These are phyloP conservation scores for Picea engelmannii DNA, from an alignment of 83 land plant species.

Conservation along the genomic window DNA sequence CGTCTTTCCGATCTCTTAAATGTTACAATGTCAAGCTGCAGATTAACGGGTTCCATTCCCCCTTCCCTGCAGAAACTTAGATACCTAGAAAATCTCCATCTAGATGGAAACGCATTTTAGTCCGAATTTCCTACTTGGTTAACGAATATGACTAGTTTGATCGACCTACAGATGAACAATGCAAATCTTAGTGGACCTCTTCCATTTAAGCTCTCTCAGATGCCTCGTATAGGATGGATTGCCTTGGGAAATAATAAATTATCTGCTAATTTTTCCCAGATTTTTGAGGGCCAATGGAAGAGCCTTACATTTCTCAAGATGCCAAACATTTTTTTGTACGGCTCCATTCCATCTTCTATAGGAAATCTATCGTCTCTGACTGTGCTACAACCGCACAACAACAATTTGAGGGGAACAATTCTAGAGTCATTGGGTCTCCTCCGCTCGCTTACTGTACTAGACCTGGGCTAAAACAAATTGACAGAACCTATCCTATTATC, in stretches of 20 bases:
- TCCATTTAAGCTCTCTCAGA: not conserved
- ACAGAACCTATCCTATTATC: conserved; percentile 54
- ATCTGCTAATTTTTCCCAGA: not conserved
- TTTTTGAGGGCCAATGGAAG: not conserved
- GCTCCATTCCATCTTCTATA: conserved; percentile 46
- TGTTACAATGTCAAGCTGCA: not conserved
- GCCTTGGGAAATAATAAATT: no score
- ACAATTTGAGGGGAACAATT: conserved; percentile 53
- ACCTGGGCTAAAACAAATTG: conserved; percentile 60
- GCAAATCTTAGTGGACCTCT: not conserved
- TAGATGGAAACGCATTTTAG: not conserved
- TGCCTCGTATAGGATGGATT: not conserved
- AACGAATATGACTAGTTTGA: not conserved
- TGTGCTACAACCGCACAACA: conserved; percentile 57
- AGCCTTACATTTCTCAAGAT: not conserved
- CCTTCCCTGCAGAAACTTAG: not conserved
- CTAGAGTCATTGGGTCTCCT: no score
- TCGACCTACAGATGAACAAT: not conserved
- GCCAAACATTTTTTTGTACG: conserved; percentile 37
- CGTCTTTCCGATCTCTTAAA: not conserved
- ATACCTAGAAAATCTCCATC: not conserved
- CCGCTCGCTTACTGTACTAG: conserved; percentile 41
- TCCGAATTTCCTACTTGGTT: conserved; percentile 3
- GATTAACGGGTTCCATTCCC: not conserved
- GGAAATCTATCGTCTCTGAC: conserved; percentile 28